phyloP scores from a whole-genome alignment of 345 rosid genomes.

The Camelina hispida region DNA sequence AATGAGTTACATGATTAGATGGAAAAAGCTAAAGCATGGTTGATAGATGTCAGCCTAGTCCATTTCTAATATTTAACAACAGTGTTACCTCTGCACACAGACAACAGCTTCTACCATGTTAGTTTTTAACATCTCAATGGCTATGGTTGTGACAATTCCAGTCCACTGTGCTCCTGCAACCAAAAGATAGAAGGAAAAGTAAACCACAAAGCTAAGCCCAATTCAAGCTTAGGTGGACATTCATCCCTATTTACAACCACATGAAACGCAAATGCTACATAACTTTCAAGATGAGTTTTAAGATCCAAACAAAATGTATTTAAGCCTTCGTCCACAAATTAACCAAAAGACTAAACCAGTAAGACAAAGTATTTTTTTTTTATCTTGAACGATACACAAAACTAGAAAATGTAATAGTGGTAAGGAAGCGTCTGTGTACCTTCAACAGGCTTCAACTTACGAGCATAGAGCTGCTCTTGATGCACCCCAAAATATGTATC shows the following conservation, averaged over 20 bases:
- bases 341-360: neutral
- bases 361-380: neutral
- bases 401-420: neutral
- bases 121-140: slow-evolving; percentile 88
- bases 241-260: neutral
- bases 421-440: slow-evolving; percentile 48
- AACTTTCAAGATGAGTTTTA: slow-evolving; percentile 7
- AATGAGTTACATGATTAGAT: slow-evolving; percentile 11
- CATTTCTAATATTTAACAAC: neutral
- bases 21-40: neutral
- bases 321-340: slow-evolving; percentile 1
- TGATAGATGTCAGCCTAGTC: slow-evolving; percentile 22
- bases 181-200: slow-evolving; percentile 26
- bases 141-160: slow-evolving; percentile 93
- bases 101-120: slow-evolving; percentile 93
- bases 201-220: slow-evolving; percentile 12
- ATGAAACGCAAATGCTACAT: neutral
- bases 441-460: slow-evolving; percentile 82
- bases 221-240: slow-evolving; percentile 1
- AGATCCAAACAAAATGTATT: neutral
- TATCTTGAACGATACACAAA: slow-evolving; percentile 11
- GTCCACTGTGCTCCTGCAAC: slow-evolving; percentile 97
- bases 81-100: slow-evolving; percentile 87
- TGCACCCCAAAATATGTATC: slow-evolving; percentile 88
- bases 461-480: slow-evolving; percentile 81